Evolutionary conservation across 2,329 filamentous ascomycete species (phyloP).

Genomic region (Hyphodiscus sp.): DNA sequence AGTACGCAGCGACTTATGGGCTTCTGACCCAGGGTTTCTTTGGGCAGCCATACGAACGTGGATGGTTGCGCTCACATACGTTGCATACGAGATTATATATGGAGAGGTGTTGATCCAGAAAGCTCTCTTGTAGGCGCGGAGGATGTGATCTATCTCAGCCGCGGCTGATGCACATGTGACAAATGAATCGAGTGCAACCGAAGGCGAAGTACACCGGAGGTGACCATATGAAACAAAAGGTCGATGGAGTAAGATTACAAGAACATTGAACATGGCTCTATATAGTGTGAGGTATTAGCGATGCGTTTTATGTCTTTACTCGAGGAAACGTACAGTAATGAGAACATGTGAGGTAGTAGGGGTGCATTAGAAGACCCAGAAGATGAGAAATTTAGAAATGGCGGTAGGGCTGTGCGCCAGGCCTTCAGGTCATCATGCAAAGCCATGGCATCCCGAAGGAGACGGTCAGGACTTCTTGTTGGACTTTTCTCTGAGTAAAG

Average conservation of each 20-base stretch:
- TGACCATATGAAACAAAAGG: slow-evolving; percentile 46
- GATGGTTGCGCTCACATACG: slow-evolving; percentile 33
- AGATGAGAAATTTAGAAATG: too few species aligned
- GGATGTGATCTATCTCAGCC: slow-evolving; percentile 36
- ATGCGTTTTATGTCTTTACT: too few species aligned
- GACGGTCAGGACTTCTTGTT: slow-evolving; percentile 30
- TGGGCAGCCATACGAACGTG: slow-evolving; percentile 14
- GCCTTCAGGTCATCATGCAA: slow-evolving; percentile 36
- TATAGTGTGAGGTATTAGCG: too few species aligned
- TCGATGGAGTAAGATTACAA: slow-evolving; percentile 47
- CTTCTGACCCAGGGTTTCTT: slow-evolving; percentile 3
- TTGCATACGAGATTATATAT: slow-evolving; percentile 49
- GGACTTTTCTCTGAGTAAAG: slow-evolving; percentile 40
- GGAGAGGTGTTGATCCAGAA: slow-evolving; percentile 43
- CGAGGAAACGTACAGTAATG: too few species aligned
- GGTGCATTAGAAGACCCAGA: too few species aligned
- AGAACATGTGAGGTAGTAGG: slow-evolving; percentile 41
- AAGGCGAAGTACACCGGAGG: slow-evolving; percentile 36
- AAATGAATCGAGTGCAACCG: slow-evolving; percentile 36
- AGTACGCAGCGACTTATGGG: slow-evolving; percentile 3
- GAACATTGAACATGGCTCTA: slow-evolving; percentile 41
- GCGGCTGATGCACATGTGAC: slow-evolving; percentile 40
- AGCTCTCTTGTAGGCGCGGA: slow-evolving; percentile 38
- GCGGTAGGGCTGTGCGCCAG: slow-evolving; percentile 38
- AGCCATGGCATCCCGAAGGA: slow-evolving; percentile 31